These are phyloP conservation scores for Polygonum aviculare DNA, from an alignment of 148 eudicot species.

Conservation along the genomic window DNA sequence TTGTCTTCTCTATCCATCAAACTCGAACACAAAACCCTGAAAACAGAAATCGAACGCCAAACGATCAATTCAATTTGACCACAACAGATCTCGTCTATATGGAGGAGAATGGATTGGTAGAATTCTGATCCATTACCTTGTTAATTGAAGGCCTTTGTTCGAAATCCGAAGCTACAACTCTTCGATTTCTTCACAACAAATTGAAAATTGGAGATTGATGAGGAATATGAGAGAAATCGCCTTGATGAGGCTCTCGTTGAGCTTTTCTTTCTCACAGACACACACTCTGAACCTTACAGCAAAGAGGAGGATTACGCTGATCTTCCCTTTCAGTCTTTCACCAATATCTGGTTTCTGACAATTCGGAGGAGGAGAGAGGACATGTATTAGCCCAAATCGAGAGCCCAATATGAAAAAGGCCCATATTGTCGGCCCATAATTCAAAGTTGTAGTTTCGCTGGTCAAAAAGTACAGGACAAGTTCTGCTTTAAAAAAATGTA, in stretches of 20 bases:
- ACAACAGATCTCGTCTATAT: neutral
- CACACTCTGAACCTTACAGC: neutral
- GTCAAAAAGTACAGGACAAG: too few relatives aligned
- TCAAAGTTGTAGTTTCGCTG: too few relatives aligned
- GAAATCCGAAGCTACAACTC: neutral
- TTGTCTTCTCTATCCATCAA: constrained; percentile 8
- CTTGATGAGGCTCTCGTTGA: neutral
- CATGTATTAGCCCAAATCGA: neutral
- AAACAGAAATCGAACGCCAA: neutral
- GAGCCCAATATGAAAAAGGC: neutral
- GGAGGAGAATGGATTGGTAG: neutral
- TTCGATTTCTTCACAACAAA: neutral
- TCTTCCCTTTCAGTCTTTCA: neutral
- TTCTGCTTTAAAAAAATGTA: too few relatives aligned
- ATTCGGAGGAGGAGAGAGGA: neutral
- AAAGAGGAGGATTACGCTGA: neutral
- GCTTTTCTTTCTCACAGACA: neutral
- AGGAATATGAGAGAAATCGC: neutral
- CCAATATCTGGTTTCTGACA: neutral
- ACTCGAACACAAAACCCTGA: neutral
- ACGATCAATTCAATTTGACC: neutral
- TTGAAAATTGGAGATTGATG: neutral
- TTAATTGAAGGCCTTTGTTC: neutral
- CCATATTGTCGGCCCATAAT: neutral
- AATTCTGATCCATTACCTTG: neutral